Base-by-base conservation (phyloP, 345 rosid species). In the Luvunga scandens region DNA sequence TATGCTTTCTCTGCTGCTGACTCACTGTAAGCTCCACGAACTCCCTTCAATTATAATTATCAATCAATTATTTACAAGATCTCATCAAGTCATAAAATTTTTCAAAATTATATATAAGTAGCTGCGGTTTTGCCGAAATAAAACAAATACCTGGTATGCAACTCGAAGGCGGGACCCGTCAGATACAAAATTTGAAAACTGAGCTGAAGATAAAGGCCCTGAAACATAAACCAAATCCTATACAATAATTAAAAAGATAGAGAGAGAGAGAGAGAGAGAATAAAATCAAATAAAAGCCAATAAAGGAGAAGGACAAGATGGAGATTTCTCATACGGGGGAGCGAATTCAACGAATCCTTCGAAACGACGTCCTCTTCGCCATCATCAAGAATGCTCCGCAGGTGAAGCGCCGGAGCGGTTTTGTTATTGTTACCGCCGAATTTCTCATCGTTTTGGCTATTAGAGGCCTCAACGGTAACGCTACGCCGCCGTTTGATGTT, bases 1-100 rank as follows among this genome's bases (percentile, higher is more conserved):
- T 94, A 94, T 5, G 98, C 98, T 90, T 96, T 96, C 79, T 89
- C 88, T 16, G 99, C 99, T 9, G 98, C 99, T 31, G 97, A 88
- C 75, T 96, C 99, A 69, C 98, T 96, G 84, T 91, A 92, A 7
- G 99, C 99, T 13, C 99, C 99, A 66, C 85, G 84, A 80, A 91
- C 94, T 69, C 99, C 99, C 99, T 96, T 69, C 59, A 28, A 28
- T 2, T 14, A 39, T 18, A 78, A 64, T 57, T 24, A 73, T 39
- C 76, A 81, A 48, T 70, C 72, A 64, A 10, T 36, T 38, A 48
- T 38, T 65, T 1, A 48, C 19, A 14, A 50, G 48, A 19, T 9
- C 8, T 0, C 22, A 53, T 18, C 21, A 18, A 50, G 9, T 50
- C 24, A 21, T 4, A 16, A 36, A 27, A 28, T 1, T 30, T 53